Percentiles rank a stretch among this genome's conserved stretches.
Conservation (phyloP, 208 protist species). For the Leishmania lainsoni region DNA sequence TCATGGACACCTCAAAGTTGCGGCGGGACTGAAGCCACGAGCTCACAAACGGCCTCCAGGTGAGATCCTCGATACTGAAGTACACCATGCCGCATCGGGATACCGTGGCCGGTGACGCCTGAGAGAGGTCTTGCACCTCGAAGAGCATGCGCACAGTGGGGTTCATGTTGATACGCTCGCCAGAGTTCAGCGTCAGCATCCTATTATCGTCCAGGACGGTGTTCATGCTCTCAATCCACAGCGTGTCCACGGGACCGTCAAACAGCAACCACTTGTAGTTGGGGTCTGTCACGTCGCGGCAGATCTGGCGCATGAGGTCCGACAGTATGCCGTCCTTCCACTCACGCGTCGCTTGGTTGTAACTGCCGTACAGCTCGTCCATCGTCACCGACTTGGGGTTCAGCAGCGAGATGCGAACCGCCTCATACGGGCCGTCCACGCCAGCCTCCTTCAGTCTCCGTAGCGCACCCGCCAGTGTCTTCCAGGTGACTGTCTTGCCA, state of each 20-base stretch:
- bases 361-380: slow-evolving; percentile 98
- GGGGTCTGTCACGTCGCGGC: slow-evolving; percentile 87
- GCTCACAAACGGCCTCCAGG: slow-evolving; percentile 94
- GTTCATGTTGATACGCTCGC: slow-evolving; percentile 97
- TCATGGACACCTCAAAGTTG: slow-evolving; percentile 88
- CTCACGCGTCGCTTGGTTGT: slow-evolving; percentile 96
- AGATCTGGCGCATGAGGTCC: slow-evolving; percentile 94
- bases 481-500: slow-evolving; percentile 96
- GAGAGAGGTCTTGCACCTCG: slow-evolving; percentile 97
- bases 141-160: slow-evolving; percentile 97
- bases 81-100: slow-evolving; percentile 99
- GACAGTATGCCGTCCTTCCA: slow-evolving; percentile 99
- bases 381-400: slow-evolving; percentile 98
- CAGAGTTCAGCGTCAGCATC: slow-evolving; percentile 98
- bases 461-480: slow-evolving; percentile 86
- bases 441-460: slow-evolving; percentile 76
- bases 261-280: slow-evolving; percentile 98
- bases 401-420: slow-evolving; percentile 89
- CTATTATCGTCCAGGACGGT: slow-evolving; percentile 99
- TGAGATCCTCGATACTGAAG: slow-evolving; percentile 95
- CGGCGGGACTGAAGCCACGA: slow-evolving; percentile 93
- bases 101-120: slow-evolving; percentile 98
- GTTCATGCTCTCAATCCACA: slow-evolving; percentile 99
- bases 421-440: slow-evolving; percentile 87
- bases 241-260: slow-evolving; percentile 98